Evolutionary conservation across 2,329 filamentous ascomycete species (phyloP).

Genomic region (Colletotrichum musae): DNA sequence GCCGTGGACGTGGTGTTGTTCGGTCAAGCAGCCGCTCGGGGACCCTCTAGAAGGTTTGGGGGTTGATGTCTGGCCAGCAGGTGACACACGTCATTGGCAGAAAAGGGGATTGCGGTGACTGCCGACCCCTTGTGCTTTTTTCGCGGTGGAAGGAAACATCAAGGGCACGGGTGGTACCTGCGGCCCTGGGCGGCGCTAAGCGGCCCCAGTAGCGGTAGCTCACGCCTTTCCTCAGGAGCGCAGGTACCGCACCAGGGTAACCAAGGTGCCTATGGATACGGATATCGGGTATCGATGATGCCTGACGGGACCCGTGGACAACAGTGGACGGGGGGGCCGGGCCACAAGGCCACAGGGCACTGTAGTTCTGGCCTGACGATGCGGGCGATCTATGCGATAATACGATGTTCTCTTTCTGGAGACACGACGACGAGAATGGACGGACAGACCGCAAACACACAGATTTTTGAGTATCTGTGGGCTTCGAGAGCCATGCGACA

Average conservation of each 20-base stretch:
- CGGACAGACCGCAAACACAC: not conserved
- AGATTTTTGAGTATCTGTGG: not conserved
- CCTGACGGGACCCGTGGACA: conserved; percentile 29
- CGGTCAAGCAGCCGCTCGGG: conserved; percentile 40
- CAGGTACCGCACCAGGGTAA: too few relatives aligned
- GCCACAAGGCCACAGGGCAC: conserved; percentile 19
- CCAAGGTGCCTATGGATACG: conserved; percentile 2
- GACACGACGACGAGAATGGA: not conserved
- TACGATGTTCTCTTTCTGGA: conserved; percentile 23
- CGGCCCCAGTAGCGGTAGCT: conserved; percentile 21
- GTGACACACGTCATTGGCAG: conserved; percentile 42
- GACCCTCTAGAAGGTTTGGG: conserved; percentile 40
- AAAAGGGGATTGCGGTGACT: conserved; percentile 41
- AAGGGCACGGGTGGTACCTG: conserved; percentile 37
- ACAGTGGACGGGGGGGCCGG: conserved; percentile 26
- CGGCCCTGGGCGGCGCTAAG: conserved; percentile 41
- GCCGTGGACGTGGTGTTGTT: conserved; percentile 35
- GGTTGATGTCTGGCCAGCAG: conserved; percentile 40
- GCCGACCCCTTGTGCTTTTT: conserved; percentile 39
- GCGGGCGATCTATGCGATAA: not conserved
- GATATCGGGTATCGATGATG: conserved; percentile 40
- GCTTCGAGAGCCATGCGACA: conserved; percentile 6
- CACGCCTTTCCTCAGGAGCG: too few relatives aligned
- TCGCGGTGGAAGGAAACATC: conserved; percentile 25
- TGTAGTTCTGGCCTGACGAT: conserved; percentile 33